Evolutionary conservation across 1,284 basidiomycete species (phyloP).

Genomic region (Xanthoconium separans): DNA sequence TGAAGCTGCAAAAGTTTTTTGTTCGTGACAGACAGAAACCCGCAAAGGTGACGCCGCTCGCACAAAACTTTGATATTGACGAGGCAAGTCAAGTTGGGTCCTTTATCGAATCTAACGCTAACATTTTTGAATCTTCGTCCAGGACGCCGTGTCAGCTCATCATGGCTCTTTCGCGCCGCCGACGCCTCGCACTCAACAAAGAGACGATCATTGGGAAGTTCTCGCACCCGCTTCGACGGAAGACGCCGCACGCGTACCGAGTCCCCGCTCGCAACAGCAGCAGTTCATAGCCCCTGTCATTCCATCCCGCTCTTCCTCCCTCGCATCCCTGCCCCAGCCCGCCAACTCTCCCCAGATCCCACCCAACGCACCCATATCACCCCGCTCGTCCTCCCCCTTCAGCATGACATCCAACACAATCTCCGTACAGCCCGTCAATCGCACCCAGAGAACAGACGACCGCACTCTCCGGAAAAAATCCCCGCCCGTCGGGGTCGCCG

Average conservation of each 20-base stretch:
- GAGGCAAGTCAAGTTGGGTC: constrained; percentile 19
- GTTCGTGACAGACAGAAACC: constrained; percentile 46
- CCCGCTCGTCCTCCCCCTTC: constrained; percentile 45
- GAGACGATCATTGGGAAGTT: constrained; percentile 54
- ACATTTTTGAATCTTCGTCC: too few relatives aligned
- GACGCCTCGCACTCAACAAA: constrained; percentile 27
- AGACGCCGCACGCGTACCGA: constrained; percentile 20
- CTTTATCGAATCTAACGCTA: not conserved
- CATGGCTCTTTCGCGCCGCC: constrained; percentile 15
- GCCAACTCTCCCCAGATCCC: constrained; percentile 40
- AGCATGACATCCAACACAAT: constrained; percentile 26
- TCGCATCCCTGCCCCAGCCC: constrained; percentile 39
- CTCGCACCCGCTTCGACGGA: constrained; percentile 16
- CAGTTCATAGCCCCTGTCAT: constrained; percentile 36
- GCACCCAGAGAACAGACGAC: constrained; percentile 22
- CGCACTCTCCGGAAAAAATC: constrained; percentile 34
- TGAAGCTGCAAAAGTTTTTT: constrained; percentile 50
- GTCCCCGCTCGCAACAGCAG: constrained; percentile 29
- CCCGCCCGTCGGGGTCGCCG: constrained; percentile 33
- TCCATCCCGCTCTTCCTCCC: constrained; percentile 47
- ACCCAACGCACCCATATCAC: constrained; percentile 17
- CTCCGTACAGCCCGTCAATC: constrained; percentile 6
- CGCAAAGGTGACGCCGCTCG: constrained; percentile 32
- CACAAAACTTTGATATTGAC: constrained; percentile 34
- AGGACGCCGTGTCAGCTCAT: constrained; percentile 28